Evolutionary conservation across 148 eudicot species (phyloP), one percentile per base, ranked within the genome.

Genomic region (Rhododendron ovatum): DNA sequence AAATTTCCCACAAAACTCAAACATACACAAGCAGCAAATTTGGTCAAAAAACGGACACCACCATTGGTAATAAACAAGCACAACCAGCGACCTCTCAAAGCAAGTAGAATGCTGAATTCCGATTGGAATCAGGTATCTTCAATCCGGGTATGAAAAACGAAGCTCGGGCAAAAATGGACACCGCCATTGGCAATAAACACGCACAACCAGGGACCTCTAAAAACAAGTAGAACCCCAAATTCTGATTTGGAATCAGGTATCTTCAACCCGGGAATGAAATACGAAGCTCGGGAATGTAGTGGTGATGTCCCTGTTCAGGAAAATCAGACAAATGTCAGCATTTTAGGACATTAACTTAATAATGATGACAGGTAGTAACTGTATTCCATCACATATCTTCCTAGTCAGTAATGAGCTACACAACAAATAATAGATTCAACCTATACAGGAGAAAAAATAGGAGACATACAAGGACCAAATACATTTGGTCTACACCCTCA

Each of bases 261-360:
- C 98, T 37, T 92, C 94, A 43, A 96, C 98, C 88, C 92, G 91
- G 1, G 98, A 94, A 87, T 93, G 91, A 87, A 96, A 96, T 75
- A 96, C 96, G 87, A 96, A 96, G 94, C 98, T 96, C 14, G 98
- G 98, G 88, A 96, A 96, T 57, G 98, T 93, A 48, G 95, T 93
- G 7, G 98, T 96, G 51, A 96, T 94, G 90, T 96, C 98, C 93
- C 98, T 96, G 95, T 63, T 74, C 76, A 82, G 45, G 67, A 79
- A 83, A 85, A 48, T 28, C 43, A 71, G 63, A 43, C 2, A 59
- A n/a, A 79, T 12, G 15, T 86, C 65, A 48, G 75, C 63, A 73
- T 50, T 33, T 48, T 5, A 73, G 67, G 47, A 50, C 30, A 50
- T 47, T 2, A 55, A 17, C n/a, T 28, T 28, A 33, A 14, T 76